These are phyloP conservation scores for Coemansia sp. DNA, from an alignment of 192 early-diverging fungal genomes.

Conservation along the genomic window DNA sequence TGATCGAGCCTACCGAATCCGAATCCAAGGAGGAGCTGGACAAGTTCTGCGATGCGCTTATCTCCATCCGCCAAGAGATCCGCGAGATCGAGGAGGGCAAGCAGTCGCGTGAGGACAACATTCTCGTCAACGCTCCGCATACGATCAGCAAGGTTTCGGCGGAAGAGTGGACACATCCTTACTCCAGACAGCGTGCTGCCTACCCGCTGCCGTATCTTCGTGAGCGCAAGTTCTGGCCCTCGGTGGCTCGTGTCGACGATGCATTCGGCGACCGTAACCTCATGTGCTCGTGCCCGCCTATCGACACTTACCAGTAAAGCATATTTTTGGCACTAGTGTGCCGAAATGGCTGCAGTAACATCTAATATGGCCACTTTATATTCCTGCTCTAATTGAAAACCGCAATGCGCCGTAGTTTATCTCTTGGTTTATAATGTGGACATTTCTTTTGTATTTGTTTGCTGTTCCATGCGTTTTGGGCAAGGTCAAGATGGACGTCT, in stretches of 20 bases:
- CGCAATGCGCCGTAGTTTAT: background rate
- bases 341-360: background rate
- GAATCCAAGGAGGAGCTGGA: slow-evolving; percentile 92
- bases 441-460: background rate
- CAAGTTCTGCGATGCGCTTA: slow-evolving; percentile 98
- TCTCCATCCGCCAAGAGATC: slow-evolving; percentile 92
- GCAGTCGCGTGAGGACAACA: slow-evolving; percentile 82
- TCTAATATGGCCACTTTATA: background rate
- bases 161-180: slow-evolving; percentile 84
- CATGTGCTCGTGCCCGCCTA: slow-evolving; percentile 93
- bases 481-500: slow-evolving; percentile 43
- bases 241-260: slow-evolving; percentile 89
- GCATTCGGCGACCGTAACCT: slow-evolving; percentile 93
- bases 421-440: slow-evolving; percentile 2
- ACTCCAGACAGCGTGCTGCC: slow-evolving; percentile 84
- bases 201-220: slow-evolving; percentile 81
- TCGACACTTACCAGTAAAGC: slow-evolving; percentile 67
- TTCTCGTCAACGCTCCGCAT: slow-evolving; percentile 88
- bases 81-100: slow-evolving; percentile 79
- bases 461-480: slow-evolving; percentile 6
- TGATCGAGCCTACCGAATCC: slow-evolving; percentile 99
- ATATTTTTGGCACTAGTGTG: background rate
- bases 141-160: slow-evolving; percentile 71
- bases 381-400: background rate
- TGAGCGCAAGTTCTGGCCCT: slow-evolving; percentile 97